Conservation (phyloP, 2,329 filamentous ascomycete genomes). For the Sclerotinia spermophila region DNA sequence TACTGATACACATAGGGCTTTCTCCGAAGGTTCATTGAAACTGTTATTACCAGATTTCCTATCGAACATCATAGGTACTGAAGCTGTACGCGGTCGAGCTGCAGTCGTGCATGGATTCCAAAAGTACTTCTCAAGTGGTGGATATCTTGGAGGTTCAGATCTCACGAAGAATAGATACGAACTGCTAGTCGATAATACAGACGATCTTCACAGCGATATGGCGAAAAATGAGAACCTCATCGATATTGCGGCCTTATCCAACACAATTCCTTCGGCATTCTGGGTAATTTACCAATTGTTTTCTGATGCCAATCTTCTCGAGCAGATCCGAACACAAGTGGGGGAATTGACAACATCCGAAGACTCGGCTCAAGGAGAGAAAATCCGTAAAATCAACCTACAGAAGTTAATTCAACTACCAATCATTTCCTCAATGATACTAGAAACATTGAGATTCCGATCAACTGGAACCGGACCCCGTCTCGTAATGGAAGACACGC, state of each 20-base stretch:
- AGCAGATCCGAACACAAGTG: slow-evolving; percentile 7
- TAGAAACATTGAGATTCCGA: slow-evolving; percentile 5
- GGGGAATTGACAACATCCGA: background rate
- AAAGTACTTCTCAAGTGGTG: background rate
- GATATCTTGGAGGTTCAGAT: background rate
- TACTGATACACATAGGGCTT: background rate
- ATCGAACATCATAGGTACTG: background rate
- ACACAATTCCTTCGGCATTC: slow-evolving; percentile 6
- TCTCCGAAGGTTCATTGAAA: slow-evolving; percentile 3
- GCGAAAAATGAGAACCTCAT: slow-evolving; percentile 6
- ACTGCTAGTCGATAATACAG: background rate
- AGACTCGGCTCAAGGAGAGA: background rate
- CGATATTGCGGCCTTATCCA: background rate
- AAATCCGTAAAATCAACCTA: background rate
- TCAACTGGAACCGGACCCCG: slow-evolving; percentile 6
- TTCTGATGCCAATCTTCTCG: background rate
- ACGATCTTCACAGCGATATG: background rate
- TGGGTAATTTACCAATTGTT: slow-evolving; percentile 11
- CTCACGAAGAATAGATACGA: slow-evolving; percentile 1
- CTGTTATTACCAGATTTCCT: slow-evolving; percentile 4
- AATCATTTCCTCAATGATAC: background rate
- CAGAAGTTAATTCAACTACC: background rate
- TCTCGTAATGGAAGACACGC: slow-evolving; percentile 7
- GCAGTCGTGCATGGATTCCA: background rate
- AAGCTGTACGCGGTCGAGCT: slow-evolving; percentile 3